Conservation (phyloP, 2,329 filamentous ascomycete species). For the Stagonosporopsis rhizophila region DNA sequence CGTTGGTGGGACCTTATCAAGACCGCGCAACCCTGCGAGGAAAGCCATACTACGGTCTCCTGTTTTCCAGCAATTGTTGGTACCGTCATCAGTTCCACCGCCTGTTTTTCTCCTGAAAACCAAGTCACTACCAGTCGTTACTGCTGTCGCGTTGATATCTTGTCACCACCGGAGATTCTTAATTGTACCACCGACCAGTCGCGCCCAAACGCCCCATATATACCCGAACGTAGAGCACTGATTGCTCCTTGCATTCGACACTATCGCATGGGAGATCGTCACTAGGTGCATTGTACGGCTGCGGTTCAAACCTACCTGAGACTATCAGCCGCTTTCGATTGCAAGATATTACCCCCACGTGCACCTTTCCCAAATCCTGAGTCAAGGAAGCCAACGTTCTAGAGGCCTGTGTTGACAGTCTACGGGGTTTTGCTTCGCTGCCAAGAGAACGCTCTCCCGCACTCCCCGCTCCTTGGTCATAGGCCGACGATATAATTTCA, state of each 20-base stretch:
- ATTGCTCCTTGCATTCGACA: constrained; percentile 25
- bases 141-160: neutral
- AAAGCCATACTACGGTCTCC: constrained; percentile 12
- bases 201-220: constrained; percentile 25
- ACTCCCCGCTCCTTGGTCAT: constrained; percentile 7
- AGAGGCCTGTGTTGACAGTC: constrained; percentile 19
- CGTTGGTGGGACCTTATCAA: constrained; percentile 30
- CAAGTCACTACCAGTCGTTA: constrained; percentile 7
- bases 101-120: neutral
- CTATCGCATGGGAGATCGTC: constrained; percentile 25
- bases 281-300: constrained; percentile 25
- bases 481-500: constrained; percentile 29
- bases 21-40: constrained; percentile 22
- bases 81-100: constrained; percentile 11
- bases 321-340: constrained; percentile 20
- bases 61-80: constrained; percentile 12
- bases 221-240: constrained; percentile 26
- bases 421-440: constrained; percentile 12
- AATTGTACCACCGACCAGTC: constrained; percentile 3
- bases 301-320: constrained; percentile 22
- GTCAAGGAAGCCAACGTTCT: constrained; percentile 24
- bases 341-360: constrained; percentile 26
- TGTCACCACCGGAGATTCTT: constrained; percentile 11
- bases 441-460: constrained; percentile 11
- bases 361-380: constrained; percentile 21